These are phyloP conservation scores for Fusarium sp. DNA, from an alignment of 2,329 filamentous ascomycete genomes.

Conservation along the genomic window DNA sequence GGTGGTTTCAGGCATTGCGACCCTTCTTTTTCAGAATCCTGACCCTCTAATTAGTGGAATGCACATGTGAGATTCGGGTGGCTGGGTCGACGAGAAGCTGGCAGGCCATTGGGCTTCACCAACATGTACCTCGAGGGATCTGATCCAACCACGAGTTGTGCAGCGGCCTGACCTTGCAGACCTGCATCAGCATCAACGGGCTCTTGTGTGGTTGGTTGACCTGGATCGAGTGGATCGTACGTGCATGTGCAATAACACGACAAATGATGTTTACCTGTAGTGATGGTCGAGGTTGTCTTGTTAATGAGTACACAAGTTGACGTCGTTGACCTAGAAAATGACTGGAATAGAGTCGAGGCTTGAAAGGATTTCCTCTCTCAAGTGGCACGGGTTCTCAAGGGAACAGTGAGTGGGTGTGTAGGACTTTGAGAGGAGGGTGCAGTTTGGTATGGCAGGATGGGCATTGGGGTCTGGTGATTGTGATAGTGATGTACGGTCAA, in stretches of 20 bases:
- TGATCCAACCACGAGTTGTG: constrained; percentile 34
- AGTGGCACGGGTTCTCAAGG: constrained; percentile 10
- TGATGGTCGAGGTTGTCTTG: neutral
- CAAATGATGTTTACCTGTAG: constrained; percentile 4
- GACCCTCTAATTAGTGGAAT: constrained; percentile 34
- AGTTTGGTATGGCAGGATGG: constrained; percentile 27
- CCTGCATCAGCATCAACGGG: constrained; percentile 31
- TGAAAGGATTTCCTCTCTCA: neutral
- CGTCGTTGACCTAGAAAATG: neutral
- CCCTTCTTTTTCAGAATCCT: constrained; percentile 6
- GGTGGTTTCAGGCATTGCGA: constrained; percentile 24
- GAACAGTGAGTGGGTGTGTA: constrained; percentile 24
- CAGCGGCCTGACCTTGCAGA: constrained; percentile 37
- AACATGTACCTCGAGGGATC: constrained; percentile 34
- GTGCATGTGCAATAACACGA: constrained; percentile 24
- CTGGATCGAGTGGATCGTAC: constrained; percentile 34
- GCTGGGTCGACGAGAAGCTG: constrained; percentile 20
- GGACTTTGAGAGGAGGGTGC: constrained; percentile 6
- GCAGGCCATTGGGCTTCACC: constrained; percentile 21
- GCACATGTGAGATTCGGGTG: constrained; percentile 37
- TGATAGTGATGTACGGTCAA: constrained; percentile 24
- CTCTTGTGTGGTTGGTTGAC: constrained; percentile 26
- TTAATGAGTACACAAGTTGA: neutral
- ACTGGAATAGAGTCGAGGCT: neutral
- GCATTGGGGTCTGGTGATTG: constrained; percentile 31